Conservation (phyloP, 257 asterid species). For the Solanum corneliomulleri region DNA sequence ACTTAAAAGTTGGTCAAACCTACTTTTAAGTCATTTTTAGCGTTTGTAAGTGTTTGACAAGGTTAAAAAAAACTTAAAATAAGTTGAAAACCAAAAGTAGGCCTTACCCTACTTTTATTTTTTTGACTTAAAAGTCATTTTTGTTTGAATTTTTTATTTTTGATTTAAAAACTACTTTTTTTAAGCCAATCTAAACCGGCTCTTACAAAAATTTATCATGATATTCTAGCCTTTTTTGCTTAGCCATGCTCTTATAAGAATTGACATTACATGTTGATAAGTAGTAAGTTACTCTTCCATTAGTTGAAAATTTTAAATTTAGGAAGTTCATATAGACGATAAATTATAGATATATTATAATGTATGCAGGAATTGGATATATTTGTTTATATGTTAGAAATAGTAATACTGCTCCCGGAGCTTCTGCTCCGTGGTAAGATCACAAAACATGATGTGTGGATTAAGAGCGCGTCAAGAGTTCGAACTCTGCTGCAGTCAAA, state of each 20-base stretch:
- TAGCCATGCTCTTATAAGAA: background rate
- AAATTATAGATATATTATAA: background rate
- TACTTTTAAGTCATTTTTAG: no score
- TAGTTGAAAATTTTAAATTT: background rate
- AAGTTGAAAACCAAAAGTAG: no score
- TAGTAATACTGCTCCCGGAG: background rate
- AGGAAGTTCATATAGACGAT: background rate
- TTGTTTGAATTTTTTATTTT: no score
- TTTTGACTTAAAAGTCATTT: no score
- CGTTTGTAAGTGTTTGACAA: no score
- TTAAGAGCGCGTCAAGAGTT: background rate
- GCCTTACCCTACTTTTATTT: no score
- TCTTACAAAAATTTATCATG: background rate
- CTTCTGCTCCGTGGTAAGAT: background rate
- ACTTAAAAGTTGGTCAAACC: no score
- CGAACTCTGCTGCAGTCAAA: background rate
- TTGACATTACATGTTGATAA: background rate
- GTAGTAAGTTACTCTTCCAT: background rate
- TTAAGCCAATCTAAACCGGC: background rate
- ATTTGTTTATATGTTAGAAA: background rate
- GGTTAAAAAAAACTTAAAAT: no score
- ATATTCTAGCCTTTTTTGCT: background rate
- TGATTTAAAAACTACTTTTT: no score
- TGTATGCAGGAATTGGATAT: background rate
- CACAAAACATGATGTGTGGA: background rate